phyloP scores from a whole-genome alignment of 2,329 filamentous ascomycete genomes.

The Talaromyces sp. region DNA sequence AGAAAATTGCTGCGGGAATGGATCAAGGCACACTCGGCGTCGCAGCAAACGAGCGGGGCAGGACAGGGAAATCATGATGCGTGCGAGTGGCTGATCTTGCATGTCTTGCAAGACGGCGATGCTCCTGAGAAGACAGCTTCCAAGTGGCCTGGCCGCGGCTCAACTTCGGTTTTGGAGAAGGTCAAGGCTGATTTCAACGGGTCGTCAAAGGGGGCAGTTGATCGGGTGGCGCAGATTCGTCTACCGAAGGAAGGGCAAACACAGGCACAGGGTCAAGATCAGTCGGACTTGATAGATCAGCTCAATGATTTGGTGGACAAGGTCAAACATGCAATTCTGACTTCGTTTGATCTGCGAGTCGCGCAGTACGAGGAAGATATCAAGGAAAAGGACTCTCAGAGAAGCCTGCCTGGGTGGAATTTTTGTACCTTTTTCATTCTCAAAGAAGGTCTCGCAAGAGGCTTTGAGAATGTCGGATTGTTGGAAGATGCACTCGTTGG shows the following conservation, averaged over 20 bases:
- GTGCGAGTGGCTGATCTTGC: slow-evolving; percentile 89
- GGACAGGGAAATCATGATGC: slow-evolving; percentile 91
- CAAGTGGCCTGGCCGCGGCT: slow-evolving; percentile 71
- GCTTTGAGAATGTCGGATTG: slow-evolving; percentile 91
- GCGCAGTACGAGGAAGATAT: slow-evolving; percentile 97
- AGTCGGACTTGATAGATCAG: slow-evolving; percentile 71
- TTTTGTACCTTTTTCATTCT: slow-evolving; percentile 99
- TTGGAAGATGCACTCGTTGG: slow-evolving; percentile 92
- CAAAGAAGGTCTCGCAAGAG: slow-evolving; percentile 87
- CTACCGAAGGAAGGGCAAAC: slow-evolving; percentile 46
- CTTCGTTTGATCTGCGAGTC: slow-evolving; percentile 85
- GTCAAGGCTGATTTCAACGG: slow-evolving; percentile 85
- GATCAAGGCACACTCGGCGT: slow-evolving; percentile 70
- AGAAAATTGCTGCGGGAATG: slow-evolving; percentile 80
- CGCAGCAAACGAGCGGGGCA: slow-evolving; percentile 41
- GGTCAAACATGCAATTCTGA: slow-evolving; percentile 78
- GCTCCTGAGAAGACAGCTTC: slow-evolving; percentile 62
- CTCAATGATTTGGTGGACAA: slow-evolving; percentile 81
- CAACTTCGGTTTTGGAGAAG: slow-evolving; percentile 82
- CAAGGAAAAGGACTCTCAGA: slow-evolving; percentile 83
- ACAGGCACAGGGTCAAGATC: slow-evolving; percentile 47
- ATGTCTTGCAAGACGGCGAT: slow-evolving; percentile 79
- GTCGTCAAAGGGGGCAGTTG: slow-evolving; percentile 63
- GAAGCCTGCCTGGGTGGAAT: slow-evolving; percentile 89
- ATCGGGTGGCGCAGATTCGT: slow-evolving; percentile 79